phyloP scores from a whole-genome alignment of 1,284 basidiomycete genomes.

The Paramarasmius palmivorus region DNA sequence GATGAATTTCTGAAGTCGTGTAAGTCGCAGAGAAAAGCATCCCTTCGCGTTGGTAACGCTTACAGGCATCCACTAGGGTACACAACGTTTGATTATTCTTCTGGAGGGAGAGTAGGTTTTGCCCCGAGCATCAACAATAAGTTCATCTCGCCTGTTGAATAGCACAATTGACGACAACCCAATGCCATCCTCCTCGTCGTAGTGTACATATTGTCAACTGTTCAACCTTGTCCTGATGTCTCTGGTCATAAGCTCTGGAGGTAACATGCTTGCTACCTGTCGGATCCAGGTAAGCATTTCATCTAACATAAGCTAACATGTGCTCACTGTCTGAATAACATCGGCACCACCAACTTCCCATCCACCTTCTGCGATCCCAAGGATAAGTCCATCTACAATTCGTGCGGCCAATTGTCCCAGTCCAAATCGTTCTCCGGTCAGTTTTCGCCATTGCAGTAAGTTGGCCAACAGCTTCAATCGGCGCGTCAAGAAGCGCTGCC shows the following conservation, averaged over 20 bases:
- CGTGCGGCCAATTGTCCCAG: slow-evolving; percentile 56
- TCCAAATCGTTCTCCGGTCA: slow-evolving; percentile 63
- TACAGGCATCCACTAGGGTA: slow-evolving; percentile 45
- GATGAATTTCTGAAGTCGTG: slow-evolving; percentile 75
- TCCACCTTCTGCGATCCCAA: slow-evolving; percentile 71
- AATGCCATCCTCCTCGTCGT: too few relatives aligned
- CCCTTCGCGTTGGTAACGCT: neutral
- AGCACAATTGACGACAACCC: neutral
- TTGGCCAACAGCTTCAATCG: slow-evolving; percentile 75
- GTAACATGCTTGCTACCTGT: slow-evolving; percentile 47
- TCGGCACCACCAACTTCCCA: slow-evolving; percentile 90
- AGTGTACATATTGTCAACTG: slow-evolving; percentile 6
- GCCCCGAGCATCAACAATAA: slow-evolving; percentile 56
- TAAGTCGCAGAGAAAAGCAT: slow-evolving; percentile 30
- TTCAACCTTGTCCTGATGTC: slow-evolving; percentile 27
- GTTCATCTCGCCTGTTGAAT: neutral
- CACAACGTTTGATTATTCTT: slow-evolving; percentile 58
- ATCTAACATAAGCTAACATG: slow-evolving; percentile 5
- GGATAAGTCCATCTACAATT: slow-evolving; percentile 62
- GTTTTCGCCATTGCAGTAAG: slow-evolving; percentile 75
- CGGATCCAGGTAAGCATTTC: slow-evolving; percentile 3
- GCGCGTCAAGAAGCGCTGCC: slow-evolving; percentile 70
- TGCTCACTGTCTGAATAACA: slow-evolving; percentile 61
- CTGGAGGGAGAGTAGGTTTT: slow-evolving; percentile 58
- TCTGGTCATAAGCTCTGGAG: slow-evolving; percentile 37